phyloP scores from a whole-genome alignment of 2,329 filamentous ascomycete genomes.

The Epicoccum sorghinum region DNA sequence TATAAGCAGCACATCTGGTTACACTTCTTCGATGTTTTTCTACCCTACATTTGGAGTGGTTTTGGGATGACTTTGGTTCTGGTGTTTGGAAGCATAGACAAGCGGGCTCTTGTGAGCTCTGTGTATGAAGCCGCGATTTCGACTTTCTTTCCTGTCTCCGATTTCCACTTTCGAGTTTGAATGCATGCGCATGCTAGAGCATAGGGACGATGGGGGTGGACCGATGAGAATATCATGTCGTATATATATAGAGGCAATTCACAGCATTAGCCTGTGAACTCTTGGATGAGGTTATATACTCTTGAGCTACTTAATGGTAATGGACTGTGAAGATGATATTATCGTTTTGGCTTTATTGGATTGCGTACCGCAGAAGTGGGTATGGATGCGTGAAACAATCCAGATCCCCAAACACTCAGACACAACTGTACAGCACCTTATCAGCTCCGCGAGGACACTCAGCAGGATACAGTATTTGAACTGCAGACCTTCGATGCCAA shows the following conservation, averaged over 20 bases:
- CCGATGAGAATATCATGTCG: slow-evolving; percentile 35
- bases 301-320: slow-evolving; percentile 45
- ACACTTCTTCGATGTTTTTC: slow-evolving; percentile 38
- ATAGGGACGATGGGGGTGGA: slow-evolving; percentile 34
- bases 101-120: slow-evolving; percentile 31
- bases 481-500: no score
- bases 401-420: no score
- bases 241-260: slow-evolving; percentile 36
- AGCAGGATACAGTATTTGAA: no score
- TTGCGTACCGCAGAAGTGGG: no score
- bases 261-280: slow-evolving; percentile 25
- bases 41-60: slow-evolving; percentile 31
- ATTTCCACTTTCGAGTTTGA: slow-evolving; percentile 25
- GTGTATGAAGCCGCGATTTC: slow-evolving; percentile 20
- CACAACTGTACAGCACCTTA: no score
- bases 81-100: slow-evolving; percentile 45
- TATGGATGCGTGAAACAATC: no score
- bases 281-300: slow-evolving; percentile 28
- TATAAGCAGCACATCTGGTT: slow-evolving; percentile 17
- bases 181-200: slow-evolving; percentile 17
- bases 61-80: slow-evolving; percentile 17
- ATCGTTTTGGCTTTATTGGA: no score
- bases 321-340: slow-evolving; percentile 16
- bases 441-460: no score
- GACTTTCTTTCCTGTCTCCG: slow-evolving; percentile 10